Base-by-base conservation (phyloP, 2,329 filamentous ascomycete species). In the Dactylellina cionopaga region DNA sequence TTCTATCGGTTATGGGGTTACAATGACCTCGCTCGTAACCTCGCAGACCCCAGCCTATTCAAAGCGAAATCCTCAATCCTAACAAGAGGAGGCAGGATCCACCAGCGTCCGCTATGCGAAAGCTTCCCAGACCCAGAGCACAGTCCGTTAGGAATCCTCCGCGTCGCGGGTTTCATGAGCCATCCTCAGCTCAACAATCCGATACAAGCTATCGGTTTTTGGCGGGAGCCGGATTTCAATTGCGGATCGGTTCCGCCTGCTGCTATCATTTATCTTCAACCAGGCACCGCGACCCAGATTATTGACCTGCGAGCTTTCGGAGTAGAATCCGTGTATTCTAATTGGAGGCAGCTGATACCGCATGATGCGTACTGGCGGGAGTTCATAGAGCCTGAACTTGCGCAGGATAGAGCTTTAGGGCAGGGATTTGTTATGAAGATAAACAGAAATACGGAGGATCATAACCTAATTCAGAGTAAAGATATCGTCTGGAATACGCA, bases 1-100 rank as follows among this genome's bases (percentile, higher is more conserved):
- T 68, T 68, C 17, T 59, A 68, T 33, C 43, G 63, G 5, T 17
- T 59, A 19, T 68, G 63, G 63, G 63, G 63, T 1, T 68, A 59
- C 31, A 68, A 10, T 7, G 63, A 68, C 24, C 35, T 68, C 19
- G 24, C 17, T 7, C 35, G 27, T 9, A 59, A 59, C 29, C 52
- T 58, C 4, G 24, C 15, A 13, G 37, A 59, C 41, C 9, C 27
- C n/a, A 11, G 10, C 17, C 9, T 43, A 17, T 39, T 59, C 6
- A 59, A 59, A 27, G 31, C 63, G 3, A 44, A 59, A 35, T 24
- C 51, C 1, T 49, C 52, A 1, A 37, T 51, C n/a, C 44, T 68
- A 19, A 52, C 43, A 2, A 25, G 63, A 13, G 44, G 44, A 2
- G 19, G 52, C 6, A 17, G 29, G 17, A 15, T 5, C 9, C 10